Base-by-base conservation (phyloP, 805 yeast genomes). In the Blastobotrys attinorum region DNA sequence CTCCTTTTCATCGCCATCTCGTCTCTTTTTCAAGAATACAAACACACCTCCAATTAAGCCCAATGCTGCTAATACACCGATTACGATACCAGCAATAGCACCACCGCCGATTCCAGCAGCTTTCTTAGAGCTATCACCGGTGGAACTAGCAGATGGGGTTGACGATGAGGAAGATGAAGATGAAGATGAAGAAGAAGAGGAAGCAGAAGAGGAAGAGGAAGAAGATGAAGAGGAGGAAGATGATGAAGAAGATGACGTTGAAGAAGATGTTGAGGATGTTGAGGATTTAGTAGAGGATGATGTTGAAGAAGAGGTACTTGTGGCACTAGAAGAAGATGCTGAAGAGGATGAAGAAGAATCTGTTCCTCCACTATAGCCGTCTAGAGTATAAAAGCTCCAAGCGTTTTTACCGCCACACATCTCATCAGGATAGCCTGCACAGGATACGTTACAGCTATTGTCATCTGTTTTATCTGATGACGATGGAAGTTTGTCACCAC, bases 401-500 rank as follows among this genome's bases (percentile, higher is more conserved):
- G 57, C 71, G 22, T 59, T 53, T 18, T 71, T 64, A 25, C 83
- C 83, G 51, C 88, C 88, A 62, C 95, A 85, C 7, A 48, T 64
- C 43, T 81, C 82, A 2, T 51, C 36, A 7, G 76, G 73, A 61
- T 72, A 86, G n/a, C 87, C 94, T 17, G 57, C 59, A 62, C 95
- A 86, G 3, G 53, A 31, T 1, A 54, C 46, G 40, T 58, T 48
- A 62, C 88, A 81, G 35, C 55, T 46, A 2, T 61, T 56, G 13
- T 63, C 23, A 2, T 53, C 47, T 8, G 57, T 50, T 39, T 47
- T 38, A 18, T 47, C 50, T 5, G 61, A 43, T 3, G 77, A 69
- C 2, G 68, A 56, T 7, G 73, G 66, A 1, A 61, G 45, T 1
- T 64, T 48, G 53, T 71, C 64, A 22, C 90, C 90, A 61, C 95